Percentiles rank a stretch among this genome's conserved stretches.
Conservation (phyloP, 2,329 filamentous ascomycete species). For the Aspergillus transmontanensis region DNA sequence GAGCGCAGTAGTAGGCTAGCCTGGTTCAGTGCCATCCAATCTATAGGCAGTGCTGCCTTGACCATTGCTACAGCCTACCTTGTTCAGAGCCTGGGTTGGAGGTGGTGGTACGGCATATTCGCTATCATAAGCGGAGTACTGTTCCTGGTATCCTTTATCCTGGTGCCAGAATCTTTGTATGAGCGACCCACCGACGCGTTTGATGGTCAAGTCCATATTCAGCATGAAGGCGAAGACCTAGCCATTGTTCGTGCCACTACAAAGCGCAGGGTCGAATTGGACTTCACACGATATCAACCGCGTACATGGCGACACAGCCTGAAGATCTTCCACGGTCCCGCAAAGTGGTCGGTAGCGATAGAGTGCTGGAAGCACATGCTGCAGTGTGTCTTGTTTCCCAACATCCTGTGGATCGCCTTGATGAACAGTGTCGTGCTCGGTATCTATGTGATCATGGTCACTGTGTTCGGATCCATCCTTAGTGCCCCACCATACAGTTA, state of each 20-base stretch:
- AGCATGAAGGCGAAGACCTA: neutral
- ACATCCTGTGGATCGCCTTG: slow-evolving; percentile 14
- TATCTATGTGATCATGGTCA: slow-evolving; percentile 15
- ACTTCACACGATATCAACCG: neutral
- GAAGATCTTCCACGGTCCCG: neutral
- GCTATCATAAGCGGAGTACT: slow-evolving; percentile 11
- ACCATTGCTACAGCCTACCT: slow-evolving; percentile 7
- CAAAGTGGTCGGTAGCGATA: slow-evolving; percentile 9
- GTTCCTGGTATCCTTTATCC: neutral
- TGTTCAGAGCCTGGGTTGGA: slow-evolving; percentile 13
- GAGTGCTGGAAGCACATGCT: slow-evolving; percentile 15
- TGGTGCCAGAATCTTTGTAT: neutral
- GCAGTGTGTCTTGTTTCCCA: slow-evolving; percentile 14
- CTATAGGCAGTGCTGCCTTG: neutral
- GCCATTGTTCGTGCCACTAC: neutral
- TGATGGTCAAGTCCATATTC: neutral
- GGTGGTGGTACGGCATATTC: slow-evolving; percentile 20
- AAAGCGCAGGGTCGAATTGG: neutral
- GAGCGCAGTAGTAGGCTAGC: neutral
- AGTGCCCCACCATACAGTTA: neutral
- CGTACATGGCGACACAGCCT: neutral
- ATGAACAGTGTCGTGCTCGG: slow-evolving; percentile 16
- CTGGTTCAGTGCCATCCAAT: neutral
- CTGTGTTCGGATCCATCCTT: slow-evolving; percentile 3
- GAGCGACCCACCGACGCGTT: neutral